Conservation (phyloP, 306 rosid genomes). For the Citrullus colocynthis region DNA sequence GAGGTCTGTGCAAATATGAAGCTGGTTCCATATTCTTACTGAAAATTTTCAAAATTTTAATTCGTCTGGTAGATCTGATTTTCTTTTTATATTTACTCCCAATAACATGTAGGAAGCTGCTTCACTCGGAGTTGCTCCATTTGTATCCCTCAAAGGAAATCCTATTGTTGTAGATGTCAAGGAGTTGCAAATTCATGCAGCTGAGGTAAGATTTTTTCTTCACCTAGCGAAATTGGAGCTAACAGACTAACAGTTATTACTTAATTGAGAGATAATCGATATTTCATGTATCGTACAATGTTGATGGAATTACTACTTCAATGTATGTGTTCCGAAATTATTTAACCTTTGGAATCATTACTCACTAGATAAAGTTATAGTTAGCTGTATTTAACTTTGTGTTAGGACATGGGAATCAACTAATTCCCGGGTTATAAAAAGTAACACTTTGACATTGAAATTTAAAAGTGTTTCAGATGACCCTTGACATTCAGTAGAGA, state of each 20-base stretch:
- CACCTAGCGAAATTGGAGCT: neutral
- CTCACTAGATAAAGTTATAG: neutral
- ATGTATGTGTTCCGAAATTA: neutral
- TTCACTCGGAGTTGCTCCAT: conserved; percentile 74
- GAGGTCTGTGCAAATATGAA: conserved; percentile 53
- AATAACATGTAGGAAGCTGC: conserved; percentile 65
- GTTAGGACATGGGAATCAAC: neutral
- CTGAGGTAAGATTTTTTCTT: conserved; percentile 54
- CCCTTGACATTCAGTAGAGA: neutral
- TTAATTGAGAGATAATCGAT: neutral
- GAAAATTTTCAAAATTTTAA: conserved; percentile 4
- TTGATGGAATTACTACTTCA: neutral
- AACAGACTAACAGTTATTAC: neutral
- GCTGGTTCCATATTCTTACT: neutral
- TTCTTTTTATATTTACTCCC: conserved; percentile 10
- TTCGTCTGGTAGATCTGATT: conserved; percentile 13
- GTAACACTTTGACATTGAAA: neutral
- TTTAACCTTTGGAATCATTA: neutral
- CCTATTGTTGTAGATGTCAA: conserved; percentile 62
- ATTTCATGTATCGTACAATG: neutral
- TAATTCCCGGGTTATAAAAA: neutral
- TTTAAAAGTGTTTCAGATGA: neutral
- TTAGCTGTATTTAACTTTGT: neutral
- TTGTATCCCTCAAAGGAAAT: conserved; percentile 55
- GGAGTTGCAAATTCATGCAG: conserved; percentile 45